Conservation (phyloP, 441 rosid genomes). For the Aleurites moluccanus region DNA sequence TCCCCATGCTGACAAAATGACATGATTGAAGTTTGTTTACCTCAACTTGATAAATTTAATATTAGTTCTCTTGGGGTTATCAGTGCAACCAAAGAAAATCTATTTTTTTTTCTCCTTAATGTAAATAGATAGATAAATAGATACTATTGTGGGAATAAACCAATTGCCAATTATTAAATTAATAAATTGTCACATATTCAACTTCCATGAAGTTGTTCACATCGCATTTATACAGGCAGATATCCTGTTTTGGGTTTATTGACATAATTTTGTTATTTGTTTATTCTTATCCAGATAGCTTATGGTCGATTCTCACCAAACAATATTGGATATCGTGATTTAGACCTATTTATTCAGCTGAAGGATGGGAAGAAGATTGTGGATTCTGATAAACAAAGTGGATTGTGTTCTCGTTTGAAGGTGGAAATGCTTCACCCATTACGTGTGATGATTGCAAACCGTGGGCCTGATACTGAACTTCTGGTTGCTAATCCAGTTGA, state of each 20-base stretch:
- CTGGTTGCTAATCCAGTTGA: conserved; percentile 89
- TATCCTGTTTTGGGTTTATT: conserved; percentile 4
- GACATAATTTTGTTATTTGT: not conserved
- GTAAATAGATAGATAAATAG: not conserved
- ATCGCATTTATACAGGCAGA: not conserved
- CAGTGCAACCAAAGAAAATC: not conserved
- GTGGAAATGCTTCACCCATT: conserved; percentile 84
- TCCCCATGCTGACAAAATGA: not conserved
- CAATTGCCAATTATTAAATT: not conserved
- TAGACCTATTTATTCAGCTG: conserved; percentile 77
- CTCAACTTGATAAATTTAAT: not conserved
- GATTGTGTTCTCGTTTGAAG: conserved; percentile 55
- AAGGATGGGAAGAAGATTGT: conserved; percentile 72
- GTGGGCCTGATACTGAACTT: conserved; percentile 85
- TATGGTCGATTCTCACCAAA: conserved; percentile 68
- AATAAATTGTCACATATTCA: not conserved
- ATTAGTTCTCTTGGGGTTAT: not conserved
- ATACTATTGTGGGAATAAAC: not conserved
- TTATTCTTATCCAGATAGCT: conserved; percentile 47
- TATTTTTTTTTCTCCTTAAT: not conserved
- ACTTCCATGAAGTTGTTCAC: not conserved
- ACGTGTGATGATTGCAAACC: conserved; percentile 64
- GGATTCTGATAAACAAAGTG: conserved; percentile 61
- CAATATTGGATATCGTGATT: conserved; percentile 55
- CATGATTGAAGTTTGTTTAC: not conserved